Evolutionary conservation across 805 yeast species (phyloP).

Genomic region (Candida corydali): DNA sequence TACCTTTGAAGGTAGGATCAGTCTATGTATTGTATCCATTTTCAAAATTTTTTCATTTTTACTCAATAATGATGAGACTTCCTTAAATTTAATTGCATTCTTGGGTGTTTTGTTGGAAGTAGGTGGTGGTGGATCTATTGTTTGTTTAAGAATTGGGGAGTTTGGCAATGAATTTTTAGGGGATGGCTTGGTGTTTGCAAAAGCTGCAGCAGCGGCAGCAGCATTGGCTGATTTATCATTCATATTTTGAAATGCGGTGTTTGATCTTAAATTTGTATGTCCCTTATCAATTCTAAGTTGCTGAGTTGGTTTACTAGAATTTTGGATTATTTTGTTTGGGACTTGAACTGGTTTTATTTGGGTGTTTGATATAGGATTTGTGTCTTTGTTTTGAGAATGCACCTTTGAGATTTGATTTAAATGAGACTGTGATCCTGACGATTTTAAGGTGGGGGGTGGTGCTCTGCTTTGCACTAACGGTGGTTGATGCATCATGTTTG

Average conservation of each 20-base stretch:
- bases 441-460: not conserved
- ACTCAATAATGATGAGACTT: slow-evolving; percentile 26
- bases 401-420: not conserved
- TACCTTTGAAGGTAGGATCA: slow-evolving; percentile 26
- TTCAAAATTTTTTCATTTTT: slow-evolving; percentile 37
- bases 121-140: no score
- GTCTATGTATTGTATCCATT: slow-evolving; percentile 35
- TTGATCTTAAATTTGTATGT: slow-evolving; percentile 5
- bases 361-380: not conserved
- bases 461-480: not conserved
- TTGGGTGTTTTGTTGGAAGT: slow-evolving; percentile 7
- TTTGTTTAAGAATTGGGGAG: not conserved
- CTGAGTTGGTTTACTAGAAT: no score
- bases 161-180: slow-evolving; percentile 5
- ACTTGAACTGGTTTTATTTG: not conserved
- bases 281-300: not conserved
- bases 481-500: no score
- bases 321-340: no score
- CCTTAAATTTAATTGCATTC: slow-evolving; percentile 25
- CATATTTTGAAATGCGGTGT: slow-evolving; percentile 5
- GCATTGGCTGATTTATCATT: slow-evolving; percentile 8
- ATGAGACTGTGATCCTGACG: not conserved
- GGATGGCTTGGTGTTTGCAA: slow-evolving; percentile 2
- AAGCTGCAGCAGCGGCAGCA: slow-evolving; percentile 10
- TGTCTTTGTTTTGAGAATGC: not conserved